phyloP scores from a whole-genome alignment of 2,329 filamentous ascomycete genomes.

The Hansfordia pulvinata region DNA sequence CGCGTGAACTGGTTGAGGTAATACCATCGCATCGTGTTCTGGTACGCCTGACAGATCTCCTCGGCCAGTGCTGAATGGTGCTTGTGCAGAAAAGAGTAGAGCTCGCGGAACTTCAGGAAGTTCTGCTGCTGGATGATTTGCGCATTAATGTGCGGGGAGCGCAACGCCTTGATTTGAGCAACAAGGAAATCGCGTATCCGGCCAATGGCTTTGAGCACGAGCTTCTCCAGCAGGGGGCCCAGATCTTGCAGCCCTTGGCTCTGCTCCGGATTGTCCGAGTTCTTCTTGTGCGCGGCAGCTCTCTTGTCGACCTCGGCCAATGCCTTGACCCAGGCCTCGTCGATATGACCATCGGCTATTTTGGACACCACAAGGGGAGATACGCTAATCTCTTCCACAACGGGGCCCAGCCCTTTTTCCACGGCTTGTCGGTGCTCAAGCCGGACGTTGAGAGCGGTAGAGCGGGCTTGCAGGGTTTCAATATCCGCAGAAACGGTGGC shows the following conservation, averaged over 20 bases:
- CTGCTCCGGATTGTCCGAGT: constrained; percentile 42
- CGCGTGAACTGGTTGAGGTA: constrained; percentile 83
- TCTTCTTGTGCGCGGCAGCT: constrained; percentile 57
- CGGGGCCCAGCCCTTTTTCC: constrained; percentile 73
- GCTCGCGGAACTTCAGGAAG: constrained; percentile 76
- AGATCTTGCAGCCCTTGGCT: constrained; percentile 74
- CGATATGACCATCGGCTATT: constrained; percentile 79
- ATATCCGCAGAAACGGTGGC: constrained; percentile 90
- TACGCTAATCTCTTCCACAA: constrained; percentile 85
- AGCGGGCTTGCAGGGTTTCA: constrained; percentile 80
- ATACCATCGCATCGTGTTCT: constrained; percentile 99
- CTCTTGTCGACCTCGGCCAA: constrained; percentile 69
- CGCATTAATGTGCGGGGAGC: constrained; percentile 92
- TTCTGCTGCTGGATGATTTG: constrained; percentile 93
- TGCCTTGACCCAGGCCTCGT: constrained; percentile 77
- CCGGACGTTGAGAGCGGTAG: constrained; percentile 67
- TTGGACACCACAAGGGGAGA: constrained; percentile 72
- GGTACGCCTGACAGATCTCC: constrained; percentile 85
- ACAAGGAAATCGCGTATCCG: constrained; percentile 91
- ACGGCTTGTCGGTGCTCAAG: constrained; percentile 82
- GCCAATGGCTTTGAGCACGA: constrained; percentile 83
- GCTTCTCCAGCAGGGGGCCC: constrained; percentile 69
- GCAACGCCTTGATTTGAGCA: constrained; percentile 81
- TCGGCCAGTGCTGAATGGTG: constrained; percentile 75
- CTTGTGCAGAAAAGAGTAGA: constrained; percentile 73